Evolutionary conservation across 495 filamentous ascomycete species (phyloP).

Genomic region (Penicillium goetzii): DNA sequence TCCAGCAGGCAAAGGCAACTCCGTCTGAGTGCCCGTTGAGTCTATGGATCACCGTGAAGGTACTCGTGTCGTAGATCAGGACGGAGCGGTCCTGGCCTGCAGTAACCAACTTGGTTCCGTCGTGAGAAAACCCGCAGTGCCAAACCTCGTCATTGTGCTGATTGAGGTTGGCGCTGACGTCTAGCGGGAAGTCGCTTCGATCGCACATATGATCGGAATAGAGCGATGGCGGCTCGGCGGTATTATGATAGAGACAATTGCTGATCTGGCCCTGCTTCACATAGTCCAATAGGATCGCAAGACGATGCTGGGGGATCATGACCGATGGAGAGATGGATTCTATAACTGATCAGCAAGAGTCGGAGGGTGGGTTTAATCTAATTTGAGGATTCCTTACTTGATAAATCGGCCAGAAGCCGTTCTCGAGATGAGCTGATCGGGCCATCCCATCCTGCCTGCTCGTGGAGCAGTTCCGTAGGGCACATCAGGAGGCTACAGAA

Average conservation of each 20-base stretch:
- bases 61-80: slow-evolving; percentile 79
- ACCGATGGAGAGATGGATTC: slow-evolving; percentile 94
- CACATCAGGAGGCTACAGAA: slow-evolving; percentile 82
- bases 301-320: slow-evolving; percentile 93
- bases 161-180: slow-evolving; percentile 65
- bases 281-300: slow-evolving; percentile 81
- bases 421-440: slow-evolving; percentile 77
- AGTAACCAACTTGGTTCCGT: slow-evolving; percentile 82
- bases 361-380: neutral
- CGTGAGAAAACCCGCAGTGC: slow-evolving; percentile 86
- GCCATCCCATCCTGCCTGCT: slow-evolving; percentile 88
- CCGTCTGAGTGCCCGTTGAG: slow-evolving; percentile 66
- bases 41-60: slow-evolving; percentile 65
- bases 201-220: slow-evolving; percentile 90
- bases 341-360: slow-evolving; percentile 38
- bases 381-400: slow-evolving; percentile 59
- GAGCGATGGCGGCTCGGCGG: slow-evolving; percentile 74
- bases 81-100: slow-evolving; percentile 74
- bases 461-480: slow-evolving; percentile 74
- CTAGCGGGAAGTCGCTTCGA: slow-evolving; percentile 73
- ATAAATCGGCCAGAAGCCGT: slow-evolving; percentile 76
- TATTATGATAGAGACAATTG: slow-evolving; percentile 88
- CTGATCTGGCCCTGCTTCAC: slow-evolving; percentile 82
- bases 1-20: slow-evolving; percentile 83
- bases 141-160: slow-evolving; percentile 86